Base-by-base conservation (phyloP, 129 eudicot species). In the Calendula officinalis region DNA sequence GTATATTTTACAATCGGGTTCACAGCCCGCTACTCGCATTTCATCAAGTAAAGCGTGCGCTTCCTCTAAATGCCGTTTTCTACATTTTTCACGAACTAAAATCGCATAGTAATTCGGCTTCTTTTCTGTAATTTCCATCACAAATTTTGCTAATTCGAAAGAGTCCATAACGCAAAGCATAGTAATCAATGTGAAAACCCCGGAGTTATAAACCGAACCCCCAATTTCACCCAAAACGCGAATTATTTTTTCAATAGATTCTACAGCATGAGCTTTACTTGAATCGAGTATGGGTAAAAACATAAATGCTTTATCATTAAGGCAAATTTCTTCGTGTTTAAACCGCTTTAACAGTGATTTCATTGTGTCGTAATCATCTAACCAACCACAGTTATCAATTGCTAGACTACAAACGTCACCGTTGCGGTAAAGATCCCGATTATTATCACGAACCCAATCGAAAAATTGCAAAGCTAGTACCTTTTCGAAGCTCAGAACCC, bases 141-240 rank as follows among this genome's bases (percentile, higher is more conserved):
- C 97, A 80, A 65, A 75, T 59, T 66, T 71, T 13, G 95, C 95
- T 66, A 90, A 71, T 10, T 86, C 87, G 49, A 90, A 81, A 48
- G 58, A 78, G 38, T 80, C 84, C 60, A 68, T 22, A 36, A 42
- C 68, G 74, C 87, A 86, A 69, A 84, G 83, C 95, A 80, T 80
- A 68, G 71, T 69, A 64, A 90, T 70, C 67, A 90, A 56, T 2
- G 82, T 67, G 62, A 60, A 55, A 67, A 90, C 62, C 7, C 97
- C 95, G 15, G 92, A 79, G 52, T 48, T 66, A 37, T 73, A 17
- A 71, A 81, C 80, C 5, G 95, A 84, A 3, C 97, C 97, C 34
- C 92, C 95, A 45, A 76, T 81, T 66, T 70, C 64, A 38, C 68
- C 61, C 68, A 90, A 58, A 62, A 73, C 30, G 6, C 46, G 47